These are phyloP conservation scores for Xylariales sp. DNA, from an alignment of 2,329 filamentous ascomycete species.

Conservation along the genomic window DNA sequence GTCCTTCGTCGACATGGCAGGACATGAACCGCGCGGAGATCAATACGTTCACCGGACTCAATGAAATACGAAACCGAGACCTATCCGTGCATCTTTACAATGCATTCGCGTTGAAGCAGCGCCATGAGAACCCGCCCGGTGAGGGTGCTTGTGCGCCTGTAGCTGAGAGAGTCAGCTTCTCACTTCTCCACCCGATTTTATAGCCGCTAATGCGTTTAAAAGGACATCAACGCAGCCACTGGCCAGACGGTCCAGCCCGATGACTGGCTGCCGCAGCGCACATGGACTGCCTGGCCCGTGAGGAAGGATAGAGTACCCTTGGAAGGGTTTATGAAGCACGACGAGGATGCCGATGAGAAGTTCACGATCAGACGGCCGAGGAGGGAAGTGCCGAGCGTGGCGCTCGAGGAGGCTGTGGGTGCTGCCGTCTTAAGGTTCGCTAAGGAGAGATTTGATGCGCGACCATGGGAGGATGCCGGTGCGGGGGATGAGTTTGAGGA, in stretches of 20 bases:
- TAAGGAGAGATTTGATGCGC: conserved; percentile 54
- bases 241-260: conserved; percentile 19
- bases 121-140: conserved; percentile 20
- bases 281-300: conserved; percentile 87
- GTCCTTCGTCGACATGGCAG: conserved; percentile 63
- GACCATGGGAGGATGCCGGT: conserved; percentile 27
- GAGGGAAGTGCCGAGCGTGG: conserved; percentile 47
- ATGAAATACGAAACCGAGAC: conserved; percentile 59
- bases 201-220: conserved; percentile 28
- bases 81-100: conserved; percentile 76
- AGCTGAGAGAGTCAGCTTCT: conserved; percentile 31
- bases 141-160: conserved; percentile 13
- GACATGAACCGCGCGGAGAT: conserved; percentile 58
- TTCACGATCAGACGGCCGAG: conserved; percentile 46
- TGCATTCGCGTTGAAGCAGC: conserved; percentile 61
- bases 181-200: too few species aligned
- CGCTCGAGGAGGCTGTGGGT: conserved; percentile 65
- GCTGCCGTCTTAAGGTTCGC: conserved; percentile 63
- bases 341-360: conserved; percentile 40
- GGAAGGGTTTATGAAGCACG: conserved; percentile 43
- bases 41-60: conserved; percentile 57
- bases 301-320: conserved; percentile 56
- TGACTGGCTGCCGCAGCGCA: conserved; percentile 48
- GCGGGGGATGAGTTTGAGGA: conserved; percentile 11
- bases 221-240: conserved; percentile 25